Evolutionary conservation across 345 rosid species (phyloP).

Genomic region (Erysimum cheiranthoides): DNA sequence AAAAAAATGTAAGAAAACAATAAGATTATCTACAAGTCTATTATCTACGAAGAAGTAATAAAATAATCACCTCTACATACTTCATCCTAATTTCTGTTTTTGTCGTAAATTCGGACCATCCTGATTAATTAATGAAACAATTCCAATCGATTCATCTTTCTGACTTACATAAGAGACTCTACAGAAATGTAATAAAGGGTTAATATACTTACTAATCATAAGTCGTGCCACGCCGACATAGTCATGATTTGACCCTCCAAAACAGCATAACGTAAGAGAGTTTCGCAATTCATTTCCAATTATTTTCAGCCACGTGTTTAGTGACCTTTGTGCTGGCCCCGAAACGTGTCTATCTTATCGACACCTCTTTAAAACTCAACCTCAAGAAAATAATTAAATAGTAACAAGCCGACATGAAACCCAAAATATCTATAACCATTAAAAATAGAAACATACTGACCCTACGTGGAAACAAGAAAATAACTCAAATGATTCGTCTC

Average conservation of each 20-base stretch:
- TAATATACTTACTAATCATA: background rate
- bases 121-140: background rate
- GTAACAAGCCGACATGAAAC: conserved; percentile 38
- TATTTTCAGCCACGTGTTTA: conserved; percentile 2
- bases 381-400: background rate
- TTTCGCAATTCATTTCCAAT: background rate
- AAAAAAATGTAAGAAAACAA: background rate
- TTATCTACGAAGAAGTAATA: background rate
- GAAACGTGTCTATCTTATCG: conserved; percentile 1
- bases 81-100: background rate
- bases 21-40: background rate
- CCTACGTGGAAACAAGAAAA: conserved; percentile 31
- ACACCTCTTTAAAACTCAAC: background rate
- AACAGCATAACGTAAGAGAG: background rate
- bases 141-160: background rate
- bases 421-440: conserved; percentile 15
- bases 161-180: background rate
- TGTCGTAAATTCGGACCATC: no score
- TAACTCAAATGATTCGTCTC: conserved; percentile 13
- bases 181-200: background rate
- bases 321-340: background rate
- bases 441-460: background rate
- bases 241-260: background rate
- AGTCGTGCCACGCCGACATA: conserved; percentile 16
- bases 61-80: background rate